phyloP scores from a whole-genome alignment of 2,329 filamentous ascomycete genomes.

The Aphanocladium album region DNA sequence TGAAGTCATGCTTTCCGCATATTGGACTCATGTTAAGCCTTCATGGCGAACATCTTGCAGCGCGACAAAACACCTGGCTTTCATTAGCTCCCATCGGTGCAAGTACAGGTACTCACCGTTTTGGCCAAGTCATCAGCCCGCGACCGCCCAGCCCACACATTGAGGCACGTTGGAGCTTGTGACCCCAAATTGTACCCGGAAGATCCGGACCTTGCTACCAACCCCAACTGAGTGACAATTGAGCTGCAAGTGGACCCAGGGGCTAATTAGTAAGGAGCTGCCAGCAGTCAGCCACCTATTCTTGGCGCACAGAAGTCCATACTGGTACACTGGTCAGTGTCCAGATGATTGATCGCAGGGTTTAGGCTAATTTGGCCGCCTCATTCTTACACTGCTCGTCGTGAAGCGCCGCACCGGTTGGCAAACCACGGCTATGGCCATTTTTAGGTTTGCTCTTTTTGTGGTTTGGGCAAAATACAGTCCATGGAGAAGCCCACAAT shows the following conservation, averaged over 20 bases:
- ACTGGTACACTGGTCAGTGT: too few species aligned
- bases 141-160: neutral
- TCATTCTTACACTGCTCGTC: too few species aligned
- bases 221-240: neutral
- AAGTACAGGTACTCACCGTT: neutral
- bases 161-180: neutral
- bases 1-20: neutral
- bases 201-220: neutral
- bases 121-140: neutral
- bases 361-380: too few species aligned
- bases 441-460: too few species aligned
- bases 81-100: neutral
- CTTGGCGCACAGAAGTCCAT: neutral
- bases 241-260: too few species aligned
- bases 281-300: neutral
- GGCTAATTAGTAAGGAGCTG: neutral
- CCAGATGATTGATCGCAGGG: too few species aligned
- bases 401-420: too few species aligned
- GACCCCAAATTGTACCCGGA: constrained; percentile 6
- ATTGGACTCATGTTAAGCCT: neutral
- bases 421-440: too few species aligned
- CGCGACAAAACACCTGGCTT: neutral
- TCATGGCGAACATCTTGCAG: too few species aligned
- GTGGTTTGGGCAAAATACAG: too few species aligned
- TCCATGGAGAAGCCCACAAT: too few species aligned